phyloP scores from a whole-genome alignment of 2,329 filamentous ascomycete genomes.

The Pseudogymnoascus verrucosus region DNA sequence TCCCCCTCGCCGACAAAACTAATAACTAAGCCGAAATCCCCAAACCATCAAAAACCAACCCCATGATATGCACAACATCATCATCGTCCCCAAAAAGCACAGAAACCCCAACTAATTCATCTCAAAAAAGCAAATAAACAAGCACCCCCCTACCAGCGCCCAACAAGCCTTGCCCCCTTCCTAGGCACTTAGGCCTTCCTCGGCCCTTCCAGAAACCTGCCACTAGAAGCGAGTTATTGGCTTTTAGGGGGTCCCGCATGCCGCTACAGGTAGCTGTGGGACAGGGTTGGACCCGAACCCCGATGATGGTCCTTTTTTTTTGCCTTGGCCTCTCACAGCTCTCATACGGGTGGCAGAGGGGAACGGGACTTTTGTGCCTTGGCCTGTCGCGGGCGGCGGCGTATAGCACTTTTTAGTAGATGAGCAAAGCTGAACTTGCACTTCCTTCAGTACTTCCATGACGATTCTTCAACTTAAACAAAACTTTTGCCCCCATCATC shows the following conservation, averaged over 20 bases:
- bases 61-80: neutral
- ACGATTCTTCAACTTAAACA: too few species aligned
- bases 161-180: neutral
- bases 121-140: neutral
- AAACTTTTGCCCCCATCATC: too few species aligned
- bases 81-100: neutral
- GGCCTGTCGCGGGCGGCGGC: too few species aligned
- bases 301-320: too few species aligned
- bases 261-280: neutral
- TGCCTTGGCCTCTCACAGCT: neutral
- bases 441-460: too few species aligned
- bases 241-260: neutral
- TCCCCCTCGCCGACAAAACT: neutral
- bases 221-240: neutral
- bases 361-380: too few species aligned
- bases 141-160: neutral
- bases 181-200: neutral
- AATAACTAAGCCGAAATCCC: neutral
- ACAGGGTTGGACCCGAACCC: neutral
- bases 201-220: neutral
- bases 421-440: too few species aligned
- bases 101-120: neutral
- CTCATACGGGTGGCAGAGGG: too few species aligned
- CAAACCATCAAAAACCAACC: neutral
- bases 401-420: too few species aligned